phyloP scores from a whole-genome alignment of 768 basidiomycete genomes.

The Dacryopinax primogenitus region DNA sequence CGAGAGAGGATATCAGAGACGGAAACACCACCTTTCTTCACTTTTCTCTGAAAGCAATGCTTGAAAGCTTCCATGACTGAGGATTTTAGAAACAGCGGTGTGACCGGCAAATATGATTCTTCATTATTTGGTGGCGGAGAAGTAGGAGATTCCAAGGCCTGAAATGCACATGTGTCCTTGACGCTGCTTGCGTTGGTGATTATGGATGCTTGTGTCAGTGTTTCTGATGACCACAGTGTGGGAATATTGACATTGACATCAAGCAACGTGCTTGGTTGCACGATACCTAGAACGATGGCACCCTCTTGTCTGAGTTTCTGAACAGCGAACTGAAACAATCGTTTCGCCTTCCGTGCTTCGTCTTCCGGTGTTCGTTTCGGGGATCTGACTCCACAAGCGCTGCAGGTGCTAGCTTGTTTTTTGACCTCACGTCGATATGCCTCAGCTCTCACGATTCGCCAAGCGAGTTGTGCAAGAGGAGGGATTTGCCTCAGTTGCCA shows the following conservation, averaged over 20 bases:
- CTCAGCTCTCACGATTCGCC: not conserved
- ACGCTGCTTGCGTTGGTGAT: not conserved
- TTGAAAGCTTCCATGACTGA: not conserved
- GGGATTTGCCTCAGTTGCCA: not conserved
- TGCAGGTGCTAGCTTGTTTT: not conserved
- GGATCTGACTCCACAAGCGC: not conserved
- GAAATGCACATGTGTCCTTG: not conserved
- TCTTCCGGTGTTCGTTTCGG: not conserved
- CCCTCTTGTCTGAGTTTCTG: not conserved
- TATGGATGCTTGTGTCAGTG: not conserved
- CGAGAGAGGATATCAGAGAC: not conserved
- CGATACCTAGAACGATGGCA: not conserved
- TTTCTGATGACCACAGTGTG: not conserved
- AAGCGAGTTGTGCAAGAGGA: not conserved
- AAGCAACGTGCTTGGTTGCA: not conserved
- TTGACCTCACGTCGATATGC: not conserved
- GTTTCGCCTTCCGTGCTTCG: not conserved
- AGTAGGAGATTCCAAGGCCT: not conserved
- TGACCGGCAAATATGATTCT: not conserved
- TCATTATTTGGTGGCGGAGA: not conserved
- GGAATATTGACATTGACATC: not conserved
- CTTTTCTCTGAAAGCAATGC: not conserved
- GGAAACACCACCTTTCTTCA: not conserved
- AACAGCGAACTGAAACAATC: not conserved
- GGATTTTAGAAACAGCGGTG: not conserved